A percentile compares a stretch with the other conserved stretches of the same genome.
Conservation (phyloP, 345 rosid genomes). For the Erucastrum elatum region DNA sequence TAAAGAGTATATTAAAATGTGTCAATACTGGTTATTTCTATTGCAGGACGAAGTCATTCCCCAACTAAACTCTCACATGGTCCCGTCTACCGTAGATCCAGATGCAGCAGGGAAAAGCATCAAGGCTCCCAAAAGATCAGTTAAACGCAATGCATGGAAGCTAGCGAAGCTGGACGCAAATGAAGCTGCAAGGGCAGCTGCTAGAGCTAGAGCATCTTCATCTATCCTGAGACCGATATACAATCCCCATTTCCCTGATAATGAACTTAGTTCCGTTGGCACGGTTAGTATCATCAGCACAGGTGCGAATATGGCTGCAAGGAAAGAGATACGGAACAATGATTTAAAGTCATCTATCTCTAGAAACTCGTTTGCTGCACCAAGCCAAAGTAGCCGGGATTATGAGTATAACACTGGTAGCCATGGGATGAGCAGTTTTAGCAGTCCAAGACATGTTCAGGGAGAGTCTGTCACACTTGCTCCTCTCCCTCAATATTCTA, state of each 20-base stretch:
- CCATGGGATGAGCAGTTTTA: no score
- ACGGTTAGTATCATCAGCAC: slow-evolving; percentile 66
- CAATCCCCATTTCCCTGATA: slow-evolving; percentile 50
- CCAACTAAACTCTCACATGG: slow-evolving; percentile 86
- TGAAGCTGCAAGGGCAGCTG: slow-evolving; percentile 83
- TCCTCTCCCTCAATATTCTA: slow-evolving; percentile 68
- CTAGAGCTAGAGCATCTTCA: slow-evolving; percentile 93
- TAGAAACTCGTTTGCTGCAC: slow-evolving; percentile 60
- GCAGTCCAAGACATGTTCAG: slow-evolving; percentile 73
- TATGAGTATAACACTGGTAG: no score
- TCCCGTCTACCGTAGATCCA: slow-evolving; percentile 85
- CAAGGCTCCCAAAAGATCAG: slow-evolving; percentile 61
- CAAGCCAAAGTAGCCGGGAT: slow-evolving; percentile 88
- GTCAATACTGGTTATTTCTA: no score
- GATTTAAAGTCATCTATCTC: slow-evolving; percentile 50
- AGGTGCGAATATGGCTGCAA: slow-evolving; percentile 42
- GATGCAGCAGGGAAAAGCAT: slow-evolving; percentile 72
- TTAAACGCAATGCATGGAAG: slow-evolving; percentile 80
- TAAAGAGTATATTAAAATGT: no score
- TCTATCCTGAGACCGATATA: slow-evolving; percentile 76
- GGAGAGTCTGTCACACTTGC: slow-evolving; percentile 77
- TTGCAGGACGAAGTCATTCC: slow-evolving; percentile 86
- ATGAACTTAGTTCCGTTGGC: slow-evolving; percentile 69
- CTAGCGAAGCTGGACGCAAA: slow-evolving; percentile 81
- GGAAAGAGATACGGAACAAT: slow-evolving; percentile 49